Conservation (phyloP, 2,329 filamentous ascomycete species). For the Aspergillus transmontanensis region DNA sequence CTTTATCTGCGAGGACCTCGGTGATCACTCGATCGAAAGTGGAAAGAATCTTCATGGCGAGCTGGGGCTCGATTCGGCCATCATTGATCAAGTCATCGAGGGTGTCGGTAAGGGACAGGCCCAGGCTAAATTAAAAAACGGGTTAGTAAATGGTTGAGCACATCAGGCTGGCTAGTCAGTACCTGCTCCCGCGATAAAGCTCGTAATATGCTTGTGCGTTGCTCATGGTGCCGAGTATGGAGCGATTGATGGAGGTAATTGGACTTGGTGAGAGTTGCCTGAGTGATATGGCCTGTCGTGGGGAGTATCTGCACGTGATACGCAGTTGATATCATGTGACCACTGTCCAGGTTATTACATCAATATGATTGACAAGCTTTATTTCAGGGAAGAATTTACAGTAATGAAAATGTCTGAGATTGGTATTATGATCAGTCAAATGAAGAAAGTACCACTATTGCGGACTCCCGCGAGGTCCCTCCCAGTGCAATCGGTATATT, state of each 20-base stretch:
- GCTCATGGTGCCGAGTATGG: conserved; percentile 44
- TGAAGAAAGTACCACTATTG: neutral
- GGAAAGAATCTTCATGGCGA: conserved; percentile 96
- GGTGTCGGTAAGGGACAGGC: conserved; percentile 89
- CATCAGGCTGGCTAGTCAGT: conserved; percentile 32
- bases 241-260: conserved; percentile 4
- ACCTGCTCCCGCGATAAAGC: conserved; percentile 98
- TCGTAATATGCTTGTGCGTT: conserved; percentile 71
- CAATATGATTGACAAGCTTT: neutral
- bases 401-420: neutral
- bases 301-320: conserved; percentile 20
- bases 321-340: neutral
- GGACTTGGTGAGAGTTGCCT: conserved; percentile 12
- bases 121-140: conserved; percentile 67
- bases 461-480: neutral
- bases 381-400: neutral
- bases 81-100: conserved; percentile 96
- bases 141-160: conserved; percentile 10
- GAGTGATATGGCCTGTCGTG: neutral
- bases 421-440: neutral
- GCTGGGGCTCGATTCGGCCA: conserved; percentile 92
- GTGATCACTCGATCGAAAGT: conserved; percentile 95
- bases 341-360: conserved; percentile 5
- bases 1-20: conserved; percentile 86
- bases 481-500: neutral